Evolutionary conservation across 495 filamentous ascomycete genomes (phyloP), one percentile per base, ranked within the genome.

Genomic region (Tetracladium setigerum): DNA sequence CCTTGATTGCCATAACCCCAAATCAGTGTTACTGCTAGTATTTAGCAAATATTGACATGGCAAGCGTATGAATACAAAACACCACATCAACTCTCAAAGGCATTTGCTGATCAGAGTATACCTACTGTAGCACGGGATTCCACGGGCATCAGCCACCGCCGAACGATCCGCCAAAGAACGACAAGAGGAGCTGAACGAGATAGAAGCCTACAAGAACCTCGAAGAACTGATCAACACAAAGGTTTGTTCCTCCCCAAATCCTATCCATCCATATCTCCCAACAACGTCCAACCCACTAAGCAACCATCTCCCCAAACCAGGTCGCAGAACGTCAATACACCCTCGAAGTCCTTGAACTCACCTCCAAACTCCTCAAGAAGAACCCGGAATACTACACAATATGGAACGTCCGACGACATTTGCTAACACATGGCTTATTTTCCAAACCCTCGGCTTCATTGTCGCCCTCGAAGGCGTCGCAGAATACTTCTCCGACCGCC

Each of bases 361-460:
- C 87, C 27, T 83, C 88, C 14, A 79, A 82, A 45, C 77, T 99
- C 43, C 74, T 99, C 42, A 79, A 73, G 30, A 76, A 78, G 55
- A 99, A 99, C 68, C 94, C 92, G 10, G 92, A 99, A 67, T 96
- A 95, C 72, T 97, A 96, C 71, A 95, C 92, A 17, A 79, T 90
- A 70, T 99, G 92, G 92, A 99, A 99, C 72, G 80, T 86, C 67
- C 86, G 92, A 52, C 84, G 92, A 46, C 77, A 77, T 49, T 76
- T 67, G 60, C 69, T 79, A 73, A 73, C 65, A 57, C 71, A 70
- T 71, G 68, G 71, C 51, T 75, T 67, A 62, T 76, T 52, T 46
- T 73, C 68, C 60, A 65, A 53, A 69, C 63, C 58, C 6, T 72
- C 66, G 66, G 59, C 41, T 77, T 69, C 64, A 52, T 74, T 65